phyloP scores from a whole-genome alignment of 139 green algal genomes.

The Haematococcus sp. region DNA sequence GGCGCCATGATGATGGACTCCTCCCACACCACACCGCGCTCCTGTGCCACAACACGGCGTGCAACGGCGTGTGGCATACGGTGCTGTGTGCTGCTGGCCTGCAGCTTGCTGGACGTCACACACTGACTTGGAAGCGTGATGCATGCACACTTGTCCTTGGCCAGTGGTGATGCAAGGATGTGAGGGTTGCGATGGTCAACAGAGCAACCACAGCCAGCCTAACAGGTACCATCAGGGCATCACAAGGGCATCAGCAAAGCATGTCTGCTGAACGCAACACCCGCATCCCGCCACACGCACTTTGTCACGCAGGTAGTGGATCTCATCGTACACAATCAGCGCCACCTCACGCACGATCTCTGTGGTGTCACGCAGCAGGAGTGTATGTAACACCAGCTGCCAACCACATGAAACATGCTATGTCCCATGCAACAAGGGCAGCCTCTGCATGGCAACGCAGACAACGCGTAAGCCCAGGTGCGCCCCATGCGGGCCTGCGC shows the following conservation, averaged over 20 bases:
- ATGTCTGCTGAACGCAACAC: too few relatives aligned
- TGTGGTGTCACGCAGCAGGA: constrained; percentile 16
- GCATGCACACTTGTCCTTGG: too few relatives aligned
- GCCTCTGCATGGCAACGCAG: background rate
- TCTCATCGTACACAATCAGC: constrained; percentile 97
- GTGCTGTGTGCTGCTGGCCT: too few relatives aligned
- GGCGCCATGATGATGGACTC: constrained; percentile 96
- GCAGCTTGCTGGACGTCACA: too few relatives aligned
- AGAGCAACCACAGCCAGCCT: too few relatives aligned
- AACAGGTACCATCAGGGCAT: too few relatives aligned
- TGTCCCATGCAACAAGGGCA: background rate
- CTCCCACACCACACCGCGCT: constrained; percentile 98
- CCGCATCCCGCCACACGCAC: background rate
- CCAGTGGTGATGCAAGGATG: too few relatives aligned
- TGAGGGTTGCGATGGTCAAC: too few relatives aligned
- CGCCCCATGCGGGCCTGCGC: too few relatives aligned
- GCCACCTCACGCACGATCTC: constrained; percentile 87
- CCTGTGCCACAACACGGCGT: constrained; percentile 26
- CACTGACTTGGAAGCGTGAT: too few relatives aligned
- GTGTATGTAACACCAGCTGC: background rate
- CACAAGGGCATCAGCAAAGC: too few relatives aligned
- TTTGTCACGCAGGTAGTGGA: constrained; percentile 94
- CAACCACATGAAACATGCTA: background rate
- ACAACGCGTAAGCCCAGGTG: background rate
- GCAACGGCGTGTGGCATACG: too few relatives aligned